phyloP scores from a whole-genome alignment of 139 green algal genomes.

The Bryopsis sp. region DNA sequence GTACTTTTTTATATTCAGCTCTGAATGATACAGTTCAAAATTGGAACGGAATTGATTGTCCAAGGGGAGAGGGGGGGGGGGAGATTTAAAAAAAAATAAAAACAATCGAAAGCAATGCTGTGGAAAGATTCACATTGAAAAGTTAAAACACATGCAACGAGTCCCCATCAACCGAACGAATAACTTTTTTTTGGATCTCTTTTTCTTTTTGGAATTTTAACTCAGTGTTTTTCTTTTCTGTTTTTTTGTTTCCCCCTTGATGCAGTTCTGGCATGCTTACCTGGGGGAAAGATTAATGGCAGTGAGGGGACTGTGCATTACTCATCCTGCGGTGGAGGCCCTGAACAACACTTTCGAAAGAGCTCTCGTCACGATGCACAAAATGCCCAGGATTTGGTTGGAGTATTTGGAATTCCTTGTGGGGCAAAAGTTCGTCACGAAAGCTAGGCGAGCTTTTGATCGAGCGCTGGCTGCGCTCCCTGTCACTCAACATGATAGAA shows the following conservation, averaged over 20 bases:
- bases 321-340: constrained; percentile 44
- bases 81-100: too few species aligned
- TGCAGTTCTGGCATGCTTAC: constrained; percentile 87
- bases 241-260: constrained; percentile 9
- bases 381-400: constrained; percentile 89
- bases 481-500: constrained; percentile 92
- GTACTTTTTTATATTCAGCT: too few species aligned
- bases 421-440: constrained; percentile 60
- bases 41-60: too few species aligned
- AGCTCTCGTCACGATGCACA: constrained; percentile 95
- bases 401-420: constrained; percentile 84
- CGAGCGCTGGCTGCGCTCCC: constrained; percentile 80
- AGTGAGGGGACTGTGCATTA: constrained; percentile 50
- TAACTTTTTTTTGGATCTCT: too few species aligned
- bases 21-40: too few species aligned
- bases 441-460: constrained; percentile 77
- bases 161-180: too few species aligned
- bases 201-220: constrained; percentile 4
- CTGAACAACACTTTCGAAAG: constrained; percentile 92
- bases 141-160: too few species aligned
- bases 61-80: too few species aligned
- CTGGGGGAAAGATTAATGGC: constrained; percentile 62
- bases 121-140: too few species aligned
- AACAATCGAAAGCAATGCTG: too few species aligned
- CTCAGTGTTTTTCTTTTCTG: too few species aligned